Base-by-base conservation (phyloP, 2,329 filamentous ascomycete genomes). In the Aureobasidium sp. region DNA sequence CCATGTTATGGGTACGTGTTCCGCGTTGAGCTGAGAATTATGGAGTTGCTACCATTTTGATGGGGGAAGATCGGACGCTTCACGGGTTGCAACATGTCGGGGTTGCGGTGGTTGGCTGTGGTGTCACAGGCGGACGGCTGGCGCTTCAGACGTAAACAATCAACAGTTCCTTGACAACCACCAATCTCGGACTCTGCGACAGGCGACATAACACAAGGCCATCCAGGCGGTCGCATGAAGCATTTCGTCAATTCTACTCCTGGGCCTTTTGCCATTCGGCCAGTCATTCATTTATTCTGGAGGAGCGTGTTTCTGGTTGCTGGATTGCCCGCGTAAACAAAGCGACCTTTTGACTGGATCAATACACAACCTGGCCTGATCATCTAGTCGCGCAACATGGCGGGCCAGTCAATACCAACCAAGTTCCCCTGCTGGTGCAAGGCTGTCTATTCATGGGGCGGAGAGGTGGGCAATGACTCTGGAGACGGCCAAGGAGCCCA, bases 391-490 rank as follows among this genome's bases (percentile, higher is more conserved):
- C 43, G 26, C 51, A 62, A 55, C 47, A 66, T 66, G 64, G 64
- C 59, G 13, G 64, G 60, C 27, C 66, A 66, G 47, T 60, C 64
- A 15, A 46, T 71, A n/a, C 71, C 71, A 1, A 67, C 69, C 43
- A 68, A 70, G 9, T 75, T 75, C 62, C 73, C 73, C 13, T 75
- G 73, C 69, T 75, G 73, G 73, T 73, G 72, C 66, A 71, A 69
- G 62, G 73, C 73, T 4, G 73, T 74, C n/a, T 75, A 75, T 63
- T 75, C 73, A 34, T 75, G 73, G 73, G 73, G 73, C 47, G 73
- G 73, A 62, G 73, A 75, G 66, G 67, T 66, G 63, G 7, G 66
- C 39, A 62, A 32, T 12, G 7, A 37, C 39, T 24, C 7, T 8
- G 24, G 15, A 41, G 15, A 37, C 15, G 13, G 15, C 32, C 20